phyloP scores from a whole-genome alignment of 2,329 filamentous ascomycete species.

The Nemania sp. region DNA sequence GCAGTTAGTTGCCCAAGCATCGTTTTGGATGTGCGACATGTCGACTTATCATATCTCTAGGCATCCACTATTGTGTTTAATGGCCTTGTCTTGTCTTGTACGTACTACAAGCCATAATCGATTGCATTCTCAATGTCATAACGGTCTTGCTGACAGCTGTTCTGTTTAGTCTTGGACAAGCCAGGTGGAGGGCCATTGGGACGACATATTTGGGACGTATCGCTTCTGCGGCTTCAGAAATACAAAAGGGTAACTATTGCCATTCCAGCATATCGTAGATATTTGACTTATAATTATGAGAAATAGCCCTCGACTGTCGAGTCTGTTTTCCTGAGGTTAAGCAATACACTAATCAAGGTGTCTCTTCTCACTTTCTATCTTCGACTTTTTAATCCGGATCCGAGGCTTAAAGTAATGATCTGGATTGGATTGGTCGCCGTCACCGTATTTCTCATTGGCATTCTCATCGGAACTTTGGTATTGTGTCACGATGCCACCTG shows the following conservation, averaged over 20 bases:
- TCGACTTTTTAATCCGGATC: conserved; percentile 21
- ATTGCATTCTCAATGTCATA: background rate
- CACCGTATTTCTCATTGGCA: conserved; percentile 2
- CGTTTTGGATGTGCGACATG: background rate
- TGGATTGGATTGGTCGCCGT: conserved; percentile 16
- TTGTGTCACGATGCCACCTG: background rate
- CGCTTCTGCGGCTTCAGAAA: background rate
- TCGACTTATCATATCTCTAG: background rate
- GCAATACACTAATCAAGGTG: conserved; percentile 22
- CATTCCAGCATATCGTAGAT: background rate
- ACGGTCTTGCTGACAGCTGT: background rate
- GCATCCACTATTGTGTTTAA: conserved; percentile 7
- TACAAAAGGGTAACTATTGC: conserved; percentile 3
- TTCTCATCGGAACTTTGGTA: conserved; percentile 13
- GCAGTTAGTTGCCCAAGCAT: background rate
- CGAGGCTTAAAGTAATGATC: conserved; percentile 13
- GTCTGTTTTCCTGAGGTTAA: conserved; percentile 12
- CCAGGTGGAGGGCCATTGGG: conserved; percentile 9
- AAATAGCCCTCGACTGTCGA: conserved; percentile 4
- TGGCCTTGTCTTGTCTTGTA: conserved; percentile 12
- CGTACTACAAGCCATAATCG: background rate
- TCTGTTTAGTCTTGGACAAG: conserved; percentile 2
- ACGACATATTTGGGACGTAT: conserved; percentile 17
- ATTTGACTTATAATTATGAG: background rate
- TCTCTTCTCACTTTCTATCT: conserved; percentile 23